These are phyloP conservation scores for Aspergillus ostianus DNA, from an alignment of 495 filamentous ascomycete species.

Conservation along the genomic window DNA sequence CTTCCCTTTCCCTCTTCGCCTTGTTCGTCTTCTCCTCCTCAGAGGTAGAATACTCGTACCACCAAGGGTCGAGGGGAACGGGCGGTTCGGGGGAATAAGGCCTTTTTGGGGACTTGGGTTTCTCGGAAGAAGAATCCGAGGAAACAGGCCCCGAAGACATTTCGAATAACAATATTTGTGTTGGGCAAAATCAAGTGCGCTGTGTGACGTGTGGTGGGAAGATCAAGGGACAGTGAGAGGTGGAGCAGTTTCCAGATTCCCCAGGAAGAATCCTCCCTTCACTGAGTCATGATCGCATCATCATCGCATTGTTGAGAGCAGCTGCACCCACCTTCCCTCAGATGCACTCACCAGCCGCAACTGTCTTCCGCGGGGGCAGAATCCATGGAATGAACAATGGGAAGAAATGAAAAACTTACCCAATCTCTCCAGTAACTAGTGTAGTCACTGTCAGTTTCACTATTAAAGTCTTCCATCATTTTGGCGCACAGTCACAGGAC, in stretches of 20 bases:
- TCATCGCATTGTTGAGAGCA: neutral
- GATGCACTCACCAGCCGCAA: neutral
- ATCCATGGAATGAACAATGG: neutral
- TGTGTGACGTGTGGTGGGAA: neutral
- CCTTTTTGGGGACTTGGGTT: neutral
- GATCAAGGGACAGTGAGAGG: neutral
- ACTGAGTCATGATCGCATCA: neutral
- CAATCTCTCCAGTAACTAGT: constrained; percentile 99
- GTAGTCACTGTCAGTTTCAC: constrained; percentile 97
- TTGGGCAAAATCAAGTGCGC: no score
- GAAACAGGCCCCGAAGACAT: neutral
- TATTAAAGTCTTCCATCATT: constrained; percentile 91
- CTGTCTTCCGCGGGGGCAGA: neutral
- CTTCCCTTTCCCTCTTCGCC: neutral
- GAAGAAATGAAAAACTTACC: constrained; percentile 57
- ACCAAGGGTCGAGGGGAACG: neutral
- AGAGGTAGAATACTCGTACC: neutral
- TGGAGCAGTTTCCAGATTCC: neutral
- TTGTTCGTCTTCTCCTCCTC: neutral
- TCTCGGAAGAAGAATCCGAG: neutral
- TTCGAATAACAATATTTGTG: neutral
- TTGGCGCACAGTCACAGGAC: constrained; percentile 11
- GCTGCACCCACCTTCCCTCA: neutral
- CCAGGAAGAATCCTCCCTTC: no score
- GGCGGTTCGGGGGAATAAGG: neutral